Evolutionary conservation across 495 filamentous ascomycete genomes (phyloP), one percentile per base, ranked within the genome.

Genomic region (Neurospora sp.): DNA sequence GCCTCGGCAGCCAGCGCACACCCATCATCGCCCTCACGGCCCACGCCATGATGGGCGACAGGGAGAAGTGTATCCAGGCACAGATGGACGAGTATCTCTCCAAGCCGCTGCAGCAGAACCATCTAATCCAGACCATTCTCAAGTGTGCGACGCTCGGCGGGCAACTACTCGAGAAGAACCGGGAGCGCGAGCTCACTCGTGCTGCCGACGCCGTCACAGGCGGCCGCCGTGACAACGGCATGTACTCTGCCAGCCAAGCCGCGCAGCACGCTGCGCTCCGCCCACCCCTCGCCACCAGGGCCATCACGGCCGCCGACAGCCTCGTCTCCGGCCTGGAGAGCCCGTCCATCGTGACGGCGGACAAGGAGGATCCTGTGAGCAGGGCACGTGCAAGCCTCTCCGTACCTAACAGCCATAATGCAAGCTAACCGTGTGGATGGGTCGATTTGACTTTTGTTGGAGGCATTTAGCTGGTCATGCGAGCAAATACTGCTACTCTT

Each of bases 71-170:
- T 78, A 95, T 99, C 73, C 92, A 96, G 79, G 95, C 94, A 16
- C 93, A 98, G 84, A 98, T 98, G 96, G 96, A 98, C 76, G 96
- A 99, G 80, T 99, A 99, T 79, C 86, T 99, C 73, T 97, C 95
- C 48, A 99, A 99, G 82, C 96, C 96, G 44, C 87, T 99, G 72
- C 97, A 98, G 82, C 95, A 97, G 80, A 98, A 97, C 81, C 93
- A 97, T 79, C 91, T 99, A 83, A 98, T 98, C 82, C 96, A 99
- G 81, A 98, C 96, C 7, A 99, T 99, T 72, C 86, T 99, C 76
- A 97, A 98, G 81, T 95, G 93, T 78, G 93, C 92, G 14, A 98
- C 95, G 4, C 89, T 98, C 38, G 95, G 96, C 74, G 94, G 94
- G 14, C 92, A 92, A 59, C 87, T 98, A 40, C 84, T 97, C 73